Percentiles rank a stretch among this genome's conserved stretches.
Evolutionary conservation across 2,329 filamentous ascomycete species (phyloP).

Genomic region (Mycosphaerelloides madeirae): DNA sequence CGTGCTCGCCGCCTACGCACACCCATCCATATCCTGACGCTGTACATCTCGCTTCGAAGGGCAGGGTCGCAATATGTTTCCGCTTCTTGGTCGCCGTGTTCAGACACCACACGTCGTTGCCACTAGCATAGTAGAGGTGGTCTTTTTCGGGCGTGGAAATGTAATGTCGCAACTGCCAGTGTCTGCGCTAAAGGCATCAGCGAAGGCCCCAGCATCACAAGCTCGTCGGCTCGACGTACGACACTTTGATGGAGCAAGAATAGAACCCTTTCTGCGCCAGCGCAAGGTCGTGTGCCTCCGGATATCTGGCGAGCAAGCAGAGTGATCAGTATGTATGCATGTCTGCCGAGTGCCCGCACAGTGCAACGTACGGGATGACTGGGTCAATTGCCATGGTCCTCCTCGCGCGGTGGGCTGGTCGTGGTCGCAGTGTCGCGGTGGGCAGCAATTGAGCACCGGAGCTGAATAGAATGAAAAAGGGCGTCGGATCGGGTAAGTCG

Average conservation of each 20-base stretch:
- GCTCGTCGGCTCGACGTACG: constrained; percentile 41
- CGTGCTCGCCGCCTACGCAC: constrained; percentile 77
- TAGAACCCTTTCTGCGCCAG: constrained; percentile 43
- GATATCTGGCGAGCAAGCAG: constrained; percentile 39
- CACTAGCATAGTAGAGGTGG: constrained; percentile 79
- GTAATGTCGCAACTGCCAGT: constrained; percentile 86
- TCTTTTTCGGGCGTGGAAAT: constrained; percentile 75
- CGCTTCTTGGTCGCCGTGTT: constrained; percentile 66
- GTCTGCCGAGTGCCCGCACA: no score
- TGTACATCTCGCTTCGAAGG: constrained; percentile 72
- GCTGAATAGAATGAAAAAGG: no score
- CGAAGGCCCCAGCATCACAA: constrained; percentile 14
- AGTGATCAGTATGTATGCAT: no score
- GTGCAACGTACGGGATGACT: constrained; percentile 2
- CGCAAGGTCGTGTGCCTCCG: constrained; percentile 44
- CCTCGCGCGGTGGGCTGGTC: neutral
- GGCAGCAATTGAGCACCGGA: neutral
- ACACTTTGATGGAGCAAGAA: constrained; percentile 45
- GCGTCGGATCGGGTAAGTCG: no score
- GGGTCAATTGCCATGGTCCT: constrained; percentile 10
- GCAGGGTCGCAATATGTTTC: constrained; percentile 66
- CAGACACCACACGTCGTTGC: constrained; percentile 54
- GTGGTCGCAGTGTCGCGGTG: no score
- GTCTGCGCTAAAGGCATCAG: constrained; percentile 44
- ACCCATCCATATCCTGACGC: constrained; percentile 84